A percentile compares a stretch with the other conserved stretches of the same genome.
Evolutionary conservation across 2,329 filamentous ascomycete genomes (phyloP).

Genomic region (Aureobasidium lini): DNA sequence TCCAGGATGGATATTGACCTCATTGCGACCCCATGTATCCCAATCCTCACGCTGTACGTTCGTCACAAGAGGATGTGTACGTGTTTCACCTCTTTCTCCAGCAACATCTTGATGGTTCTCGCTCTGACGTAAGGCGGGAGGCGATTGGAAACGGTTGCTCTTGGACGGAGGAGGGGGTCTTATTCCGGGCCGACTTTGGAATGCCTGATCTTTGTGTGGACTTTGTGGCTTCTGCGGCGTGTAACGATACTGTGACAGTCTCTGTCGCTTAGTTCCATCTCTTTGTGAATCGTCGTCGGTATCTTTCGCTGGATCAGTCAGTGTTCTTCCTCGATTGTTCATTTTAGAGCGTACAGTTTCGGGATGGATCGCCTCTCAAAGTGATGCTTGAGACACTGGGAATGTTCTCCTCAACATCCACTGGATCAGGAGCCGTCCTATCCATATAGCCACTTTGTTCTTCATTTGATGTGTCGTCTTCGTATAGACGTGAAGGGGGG

Average conservation of each 20-base stretch:
- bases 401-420: neutral
- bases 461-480: neutral
- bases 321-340: neutral
- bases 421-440: neutral
- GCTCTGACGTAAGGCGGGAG: neutral
- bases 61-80: neutral
- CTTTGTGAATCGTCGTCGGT: neutral
- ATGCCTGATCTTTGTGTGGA: neutral
- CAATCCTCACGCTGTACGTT: neutral
- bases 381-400: slow-evolving; percentile 6
- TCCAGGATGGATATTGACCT: too few relatives aligned
- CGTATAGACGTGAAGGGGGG: neutral
- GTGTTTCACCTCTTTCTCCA: neutral
- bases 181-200: neutral
- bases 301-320: neutral
- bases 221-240: neutral
- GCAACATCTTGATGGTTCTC: neutral
- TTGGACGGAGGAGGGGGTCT: neutral
- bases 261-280: neutral
- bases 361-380: neutral
- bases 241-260: neutral
- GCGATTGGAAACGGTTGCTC: neutral
- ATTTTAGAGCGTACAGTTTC: neutral
- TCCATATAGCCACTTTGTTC: neutral
- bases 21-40: neutral